phyloP scores from a whole-genome alignment of 352 stramenopile genomes.

The Pythium aphanidermatum region DNA sequence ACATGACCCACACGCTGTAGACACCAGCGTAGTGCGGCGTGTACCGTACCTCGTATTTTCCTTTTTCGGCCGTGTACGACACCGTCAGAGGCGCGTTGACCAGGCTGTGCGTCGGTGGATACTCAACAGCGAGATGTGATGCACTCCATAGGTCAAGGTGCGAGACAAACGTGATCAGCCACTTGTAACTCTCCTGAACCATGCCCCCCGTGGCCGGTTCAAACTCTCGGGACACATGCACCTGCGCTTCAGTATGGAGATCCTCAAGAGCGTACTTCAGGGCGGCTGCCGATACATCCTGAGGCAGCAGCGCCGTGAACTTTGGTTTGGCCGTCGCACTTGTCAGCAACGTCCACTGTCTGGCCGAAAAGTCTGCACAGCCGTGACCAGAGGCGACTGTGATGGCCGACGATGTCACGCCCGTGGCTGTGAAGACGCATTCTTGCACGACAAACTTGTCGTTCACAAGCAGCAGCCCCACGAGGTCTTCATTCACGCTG shows the following conservation, averaged over 20 bases:
- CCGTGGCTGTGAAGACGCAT: conserved; percentile 58
- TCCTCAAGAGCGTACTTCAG: conserved; percentile 68
- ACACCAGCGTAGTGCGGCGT: conserved; percentile 85
- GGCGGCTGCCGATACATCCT: conserved; percentile 44
- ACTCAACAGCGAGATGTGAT: conserved; percentile 68
- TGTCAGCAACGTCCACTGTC: conserved; percentile 40
- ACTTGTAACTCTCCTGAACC: conserved; percentile 49
- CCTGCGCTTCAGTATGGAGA: conserved; percentile 28
- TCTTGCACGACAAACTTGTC: conserved; percentile 65
- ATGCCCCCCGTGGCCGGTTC: conserved; percentile 17
- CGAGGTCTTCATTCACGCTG: conserved; percentile 53
- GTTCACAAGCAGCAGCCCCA: conserved; percentile 40
- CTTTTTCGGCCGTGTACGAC: conserved; percentile 38
- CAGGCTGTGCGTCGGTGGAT: conserved; percentile 38
- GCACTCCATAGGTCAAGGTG: conserved; percentile 74
- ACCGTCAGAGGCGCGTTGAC: conserved; percentile 43
- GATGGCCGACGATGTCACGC: conserved; percentile 34
- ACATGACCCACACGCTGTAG: conserved; percentile 88
- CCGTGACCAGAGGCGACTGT: conserved; percentile 54
- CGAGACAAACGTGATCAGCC: conserved; percentile 90
- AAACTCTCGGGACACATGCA: conserved; percentile 34
- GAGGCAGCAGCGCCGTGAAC: conserved; percentile 57
- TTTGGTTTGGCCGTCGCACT: conserved; percentile 11
- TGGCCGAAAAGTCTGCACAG: conserved; percentile 37
- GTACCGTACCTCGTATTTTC: conserved; percentile 91